phyloP scores from a whole-genome alignment of 176 grass and related monocot species.

The Pontederia paniculata region DNA sequence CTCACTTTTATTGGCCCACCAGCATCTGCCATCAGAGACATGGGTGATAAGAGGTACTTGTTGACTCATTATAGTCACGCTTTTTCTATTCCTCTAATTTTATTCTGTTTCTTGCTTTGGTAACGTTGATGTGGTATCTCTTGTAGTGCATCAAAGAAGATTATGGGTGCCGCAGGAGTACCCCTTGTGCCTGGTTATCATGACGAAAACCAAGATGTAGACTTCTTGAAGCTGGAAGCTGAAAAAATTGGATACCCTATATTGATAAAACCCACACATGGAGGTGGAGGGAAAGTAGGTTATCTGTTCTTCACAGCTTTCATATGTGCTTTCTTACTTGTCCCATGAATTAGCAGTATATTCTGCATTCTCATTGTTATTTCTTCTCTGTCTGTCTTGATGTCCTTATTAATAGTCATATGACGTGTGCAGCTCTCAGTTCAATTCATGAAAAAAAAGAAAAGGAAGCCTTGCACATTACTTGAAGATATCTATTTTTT shows the following conservation, averaged over 20 bases:
- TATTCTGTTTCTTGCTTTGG: not conserved
- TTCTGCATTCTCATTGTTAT: no score
- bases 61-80: not conserved
- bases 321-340: not conserved
- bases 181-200: conserved; percentile 87
- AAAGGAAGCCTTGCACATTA: no score
- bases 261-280: conserved; percentile 94
- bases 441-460: no score
- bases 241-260: conserved; percentile 94
- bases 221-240: conserved; percentile 62
- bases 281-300: conserved; percentile 82
- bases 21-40: conserved; percentile 74
- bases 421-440: no score
- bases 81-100: not conserved
- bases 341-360: no score
- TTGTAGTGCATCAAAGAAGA: conserved; percentile 81
- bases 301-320: not conserved
- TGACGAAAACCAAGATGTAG: conserved; percentile 66
- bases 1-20: conserved; percentile 83
- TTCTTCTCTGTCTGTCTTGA: no score
- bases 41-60: conserved; percentile 89
- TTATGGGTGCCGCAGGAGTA: conserved; percentile 87
- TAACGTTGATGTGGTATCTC: not conserved
- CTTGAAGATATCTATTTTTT: no score
- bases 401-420: no score